Conservation (phyloP, 1,284 basidiomycete genomes). For the Phylloporus sp. region DNA sequence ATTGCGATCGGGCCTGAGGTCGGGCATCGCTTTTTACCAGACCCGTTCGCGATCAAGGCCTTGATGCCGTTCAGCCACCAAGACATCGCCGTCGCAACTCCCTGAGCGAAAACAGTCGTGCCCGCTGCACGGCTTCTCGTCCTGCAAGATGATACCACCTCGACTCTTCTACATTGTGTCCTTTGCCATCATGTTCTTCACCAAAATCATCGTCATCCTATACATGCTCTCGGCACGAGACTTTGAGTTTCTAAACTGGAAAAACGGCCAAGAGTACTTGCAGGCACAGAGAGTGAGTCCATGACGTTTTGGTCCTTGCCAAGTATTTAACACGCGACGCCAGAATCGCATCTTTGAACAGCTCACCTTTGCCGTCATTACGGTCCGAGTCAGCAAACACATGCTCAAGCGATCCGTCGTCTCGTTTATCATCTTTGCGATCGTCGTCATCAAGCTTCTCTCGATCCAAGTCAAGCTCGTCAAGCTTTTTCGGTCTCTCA, state of each 20-base stretch:
- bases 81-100: conserved; percentile 6
- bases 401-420: conserved; percentile 41
- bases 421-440: conserved; percentile 39
- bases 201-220: conserved; percentile 27
- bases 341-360: conserved; percentile 36
- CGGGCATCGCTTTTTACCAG: conserved; percentile 8
- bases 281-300: conserved; percentile 28
- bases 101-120: background rate
- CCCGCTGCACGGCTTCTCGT: conserved; percentile 3
- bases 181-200: conserved; percentile 27
- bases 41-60: conserved; percentile 7
- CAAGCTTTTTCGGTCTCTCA: conserved; percentile 38
- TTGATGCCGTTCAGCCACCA: background rate
- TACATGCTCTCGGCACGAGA: conserved; percentile 34
- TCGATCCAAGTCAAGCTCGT: conserved; percentile 40
- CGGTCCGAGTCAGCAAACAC: conserved; percentile 36
- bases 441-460: conserved; percentile 40
- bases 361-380: conserved; percentile 35
- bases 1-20: conserved; percentile 2
- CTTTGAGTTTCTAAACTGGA: conserved; percentile 23
- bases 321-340: background rate
- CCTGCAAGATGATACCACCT: conserved; percentile 25
- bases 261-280: conserved; percentile 30
- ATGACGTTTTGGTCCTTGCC: background rate
- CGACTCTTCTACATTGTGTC: conserved; percentile 24